Conservation (phyloP, 177 flowering plant genomes). For the Vitis hybrid region DNA sequence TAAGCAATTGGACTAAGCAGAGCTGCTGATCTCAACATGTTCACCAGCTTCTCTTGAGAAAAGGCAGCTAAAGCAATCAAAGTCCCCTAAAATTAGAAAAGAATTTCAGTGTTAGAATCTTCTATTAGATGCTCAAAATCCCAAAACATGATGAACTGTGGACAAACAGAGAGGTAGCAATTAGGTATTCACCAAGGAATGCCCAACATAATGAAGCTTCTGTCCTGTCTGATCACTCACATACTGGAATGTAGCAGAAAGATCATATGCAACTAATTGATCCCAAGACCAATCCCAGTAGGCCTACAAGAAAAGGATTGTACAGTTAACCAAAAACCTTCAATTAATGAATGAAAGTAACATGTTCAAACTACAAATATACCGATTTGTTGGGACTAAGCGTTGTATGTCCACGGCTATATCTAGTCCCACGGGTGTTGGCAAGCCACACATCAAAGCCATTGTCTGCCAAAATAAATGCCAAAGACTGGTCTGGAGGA, state of each 20-base stretch:
- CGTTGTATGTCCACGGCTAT: slow-evolving; percentile 56
- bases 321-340: background rate
- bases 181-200: slow-evolving; percentile 44
- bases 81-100: slow-evolving; percentile 34
- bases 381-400: slow-evolving; percentile 51
- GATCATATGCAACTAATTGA: slow-evolving; percentile 47
- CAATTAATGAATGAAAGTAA: background rate
- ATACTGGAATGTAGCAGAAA: slow-evolving; percentile 48
- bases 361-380: slow-evolving; percentile 2
- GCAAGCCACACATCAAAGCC: slow-evolving; percentile 84
- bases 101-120: too few species aligned
- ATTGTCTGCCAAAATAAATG: slow-evolving; percentile 66
- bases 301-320: slow-evolving; percentile 27
- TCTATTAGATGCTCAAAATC: too few species aligned
- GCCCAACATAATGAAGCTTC: slow-evolving; percentile 62
- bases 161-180: too few species aligned
- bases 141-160: too few species aligned
- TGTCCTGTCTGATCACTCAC: slow-evolving; percentile 50
- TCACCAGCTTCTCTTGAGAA: slow-evolving; percentile 28
- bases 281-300: slow-evolving; percentile 82
- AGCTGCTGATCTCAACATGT: slow-evolving; percentile 52
- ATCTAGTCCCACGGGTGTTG: slow-evolving; percentile 71
- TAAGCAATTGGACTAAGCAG: slow-evolving; percentile 60
- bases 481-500: slow-evolving; percentile 58
- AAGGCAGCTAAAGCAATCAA: slow-evolving; percentile 52